Percentiles rank a stretch among this genome's conserved stretches.
These are phyloP conservation scores for Pontederia crassipes DNA, from an alignment of 176 grass and related monocot species.

Conservation along the genomic window DNA sequence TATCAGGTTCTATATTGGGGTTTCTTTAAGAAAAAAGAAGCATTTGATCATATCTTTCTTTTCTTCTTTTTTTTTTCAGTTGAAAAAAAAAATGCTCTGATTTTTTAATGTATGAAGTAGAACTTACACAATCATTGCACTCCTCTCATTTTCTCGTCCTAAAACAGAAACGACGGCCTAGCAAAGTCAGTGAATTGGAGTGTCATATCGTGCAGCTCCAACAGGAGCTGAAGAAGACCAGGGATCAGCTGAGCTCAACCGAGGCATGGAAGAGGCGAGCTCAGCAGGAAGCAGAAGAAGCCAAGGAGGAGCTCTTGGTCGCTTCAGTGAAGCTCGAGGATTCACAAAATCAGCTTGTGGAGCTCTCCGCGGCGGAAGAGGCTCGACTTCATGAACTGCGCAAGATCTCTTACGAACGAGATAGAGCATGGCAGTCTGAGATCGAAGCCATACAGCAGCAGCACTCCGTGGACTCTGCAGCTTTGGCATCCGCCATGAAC, in stretches of 20 bases:
- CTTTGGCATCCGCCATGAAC: slow-evolving; percentile 55
- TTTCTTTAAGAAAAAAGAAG: too few relatives aligned
- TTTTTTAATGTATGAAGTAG: too few relatives aligned
- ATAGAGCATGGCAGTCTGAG: slow-evolving; percentile 92
- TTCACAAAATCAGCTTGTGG: slow-evolving; percentile 39
- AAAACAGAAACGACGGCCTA: slow-evolving; percentile 50
- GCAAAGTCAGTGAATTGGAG: slow-evolving; percentile 52
- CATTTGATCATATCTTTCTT: too few relatives aligned
- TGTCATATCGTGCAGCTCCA: slow-evolving; percentile 57
- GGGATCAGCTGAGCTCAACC: slow-evolving; percentile 58
- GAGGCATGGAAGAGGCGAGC: slow-evolving; percentile 51
- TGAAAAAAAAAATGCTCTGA: too few relatives aligned
- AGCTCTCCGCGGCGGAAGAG: slow-evolving; percentile 53
- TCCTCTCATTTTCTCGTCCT: too few relatives aligned
- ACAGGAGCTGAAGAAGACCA: slow-evolving; percentile 67
- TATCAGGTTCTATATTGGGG: too few relatives aligned
- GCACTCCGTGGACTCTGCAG: slow-evolving; percentile 65
- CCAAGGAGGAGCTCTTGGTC: slow-evolving; percentile 28
- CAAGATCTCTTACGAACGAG: slow-evolving; percentile 82
- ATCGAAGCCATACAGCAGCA: slow-evolving; percentile 90
- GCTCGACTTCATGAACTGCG: slow-evolving; percentile 62
- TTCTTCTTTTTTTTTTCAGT: too few relatives aligned
- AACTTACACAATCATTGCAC: too few relatives aligned
- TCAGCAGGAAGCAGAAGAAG: slow-evolving; percentile 64
- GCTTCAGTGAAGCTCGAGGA: slow-evolving; percentile 34